Base-by-base conservation (phyloP, 2,329 filamentous ascomycete genomes). In the Pochonia chlamydosporia region DNA sequence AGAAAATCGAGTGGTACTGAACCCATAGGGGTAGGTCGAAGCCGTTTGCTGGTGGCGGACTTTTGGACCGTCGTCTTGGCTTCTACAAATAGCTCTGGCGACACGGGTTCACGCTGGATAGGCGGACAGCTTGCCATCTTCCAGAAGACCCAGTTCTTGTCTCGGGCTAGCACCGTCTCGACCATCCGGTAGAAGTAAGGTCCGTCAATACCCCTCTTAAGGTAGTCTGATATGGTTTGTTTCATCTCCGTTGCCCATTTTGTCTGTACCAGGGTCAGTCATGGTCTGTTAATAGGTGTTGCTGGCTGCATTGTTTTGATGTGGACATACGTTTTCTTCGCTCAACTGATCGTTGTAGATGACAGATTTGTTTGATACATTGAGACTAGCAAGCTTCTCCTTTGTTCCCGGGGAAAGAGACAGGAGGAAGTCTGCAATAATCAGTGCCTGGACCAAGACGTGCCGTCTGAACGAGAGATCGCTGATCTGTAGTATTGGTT, bases 71-170 rank as follows among this genome's bases (percentile, higher is more conserved):
- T 73, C 25, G 76, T 71, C 62, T 85, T 86, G 21, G 90, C 85
- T 46, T 82, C 77, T 33, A 83, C 66, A 62, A 90, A 92, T 40
- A 85, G 78, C 24, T 79, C 68, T 1, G 84, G 76, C 3, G 84
- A 76, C 25, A 97, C 77, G 10, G 88, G 73, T 20, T 86, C 80
- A 50, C 81, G 79, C 60, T 91, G 84, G 59, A 99, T 97, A 5
- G 85, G 80, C 21, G 89, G 89, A 63, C 93, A 99, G 55, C 85
- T 89, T 63, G 96, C 90, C 50, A 92, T 85, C 70, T 99, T 99
- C 93, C 93, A 99, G 52, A 90, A 85, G 39, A 95, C 90, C 95
- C 95, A 99, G 63, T 97, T 96, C 72, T 96, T 97, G 66, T 99
- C 93, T 53, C 93, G 80, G 21, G 89, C 89, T 25, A 99, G 79